phyloP scores from a whole-genome alignment of 805 yeast genomes.

The Spathaspora girioi region DNA sequence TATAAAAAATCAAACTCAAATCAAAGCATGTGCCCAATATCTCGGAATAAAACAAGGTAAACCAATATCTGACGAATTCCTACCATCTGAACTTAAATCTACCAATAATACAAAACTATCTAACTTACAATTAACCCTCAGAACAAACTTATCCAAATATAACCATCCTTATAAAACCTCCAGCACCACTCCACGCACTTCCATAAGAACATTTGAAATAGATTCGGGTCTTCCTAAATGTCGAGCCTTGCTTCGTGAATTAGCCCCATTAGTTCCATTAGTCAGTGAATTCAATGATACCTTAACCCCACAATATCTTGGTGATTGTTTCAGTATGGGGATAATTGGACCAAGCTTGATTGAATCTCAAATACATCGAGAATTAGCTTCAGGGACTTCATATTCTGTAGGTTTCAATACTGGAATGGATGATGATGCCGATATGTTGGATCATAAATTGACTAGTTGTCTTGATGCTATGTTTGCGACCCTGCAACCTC shows the following conservation, averaged over 20 bases:
- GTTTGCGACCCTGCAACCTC: constrained; percentile 40
- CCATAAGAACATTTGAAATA: constrained; percentile 27
- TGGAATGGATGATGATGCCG: constrained; percentile 12
- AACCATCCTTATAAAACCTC: constrained; percentile 11
- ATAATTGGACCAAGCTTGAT: constrained; percentile 39
- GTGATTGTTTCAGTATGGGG: constrained; percentile 45
- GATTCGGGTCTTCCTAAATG: constrained; percentile 38
- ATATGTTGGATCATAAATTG: constrained; percentile 27
- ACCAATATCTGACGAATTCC: neutral
- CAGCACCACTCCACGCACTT: neutral
- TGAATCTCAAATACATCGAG: constrained; percentile 50
- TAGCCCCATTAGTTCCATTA: constrained; percentile 42
- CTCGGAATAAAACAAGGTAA: constrained; percentile 19
- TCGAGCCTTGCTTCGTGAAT: constrained; percentile 34
- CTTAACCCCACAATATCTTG: constrained; percentile 47
- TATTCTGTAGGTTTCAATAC: constrained; percentile 46
- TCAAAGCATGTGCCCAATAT: constrained; percentile 42
- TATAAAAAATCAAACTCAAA: constrained; percentile 27
- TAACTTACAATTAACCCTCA: constrained; percentile 26
- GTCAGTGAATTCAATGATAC: constrained; percentile 46
- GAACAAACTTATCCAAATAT: constrained; percentile 34
- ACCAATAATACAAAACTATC: constrained; percentile 4
- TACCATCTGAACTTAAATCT: constrained; percentile 1
- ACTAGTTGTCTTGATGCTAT: constrained; percentile 43
- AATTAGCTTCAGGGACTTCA: constrained; percentile 47